Evolutionary conservation across 129 eudicot genomes (phyloP).

Genomic region (Solidago caesia): DNA sequence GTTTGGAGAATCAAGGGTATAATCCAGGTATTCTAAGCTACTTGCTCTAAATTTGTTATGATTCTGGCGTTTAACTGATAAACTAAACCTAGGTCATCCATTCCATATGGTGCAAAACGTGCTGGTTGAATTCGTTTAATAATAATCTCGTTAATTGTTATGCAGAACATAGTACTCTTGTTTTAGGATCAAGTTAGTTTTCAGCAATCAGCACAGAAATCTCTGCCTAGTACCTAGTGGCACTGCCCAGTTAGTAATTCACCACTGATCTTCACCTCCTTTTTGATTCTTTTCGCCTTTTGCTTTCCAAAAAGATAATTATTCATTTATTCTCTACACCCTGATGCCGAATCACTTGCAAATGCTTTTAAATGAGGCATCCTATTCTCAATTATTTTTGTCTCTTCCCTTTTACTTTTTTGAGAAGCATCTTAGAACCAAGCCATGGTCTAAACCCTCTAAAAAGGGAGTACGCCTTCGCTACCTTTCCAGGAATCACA

Average conservation of each 20-base stretch:
- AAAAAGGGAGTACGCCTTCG: slow-evolving; percentile 36
- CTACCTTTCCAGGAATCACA: slow-evolving; percentile 58
- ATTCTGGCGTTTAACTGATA: not conserved
- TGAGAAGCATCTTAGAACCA: slow-evolving; percentile 33
- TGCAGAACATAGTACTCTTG: not conserved
- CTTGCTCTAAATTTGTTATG: not conserved
- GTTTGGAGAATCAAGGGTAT: slow-evolving; percentile 99
- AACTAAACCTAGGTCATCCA: not conserved
- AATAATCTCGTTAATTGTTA: not conserved
- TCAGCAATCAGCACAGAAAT: too few relatives aligned
- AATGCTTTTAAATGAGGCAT: slow-evolving; percentile 27
- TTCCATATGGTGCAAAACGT: not conserved
- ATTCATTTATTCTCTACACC: slow-evolving; percentile 30
- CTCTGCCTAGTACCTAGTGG: too few relatives aligned
- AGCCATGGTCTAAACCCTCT: slow-evolving; percentile 30
- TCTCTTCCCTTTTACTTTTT: slow-evolving; percentile 32
- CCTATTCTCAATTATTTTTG: slow-evolving; percentile 38
- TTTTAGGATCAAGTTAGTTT: not conserved
- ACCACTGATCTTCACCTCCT: slow-evolving; percentile 16
- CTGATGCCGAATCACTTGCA: not conserved
- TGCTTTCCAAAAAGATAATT: slow-evolving; percentile 26
- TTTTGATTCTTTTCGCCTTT: slow-evolving; percentile 9
- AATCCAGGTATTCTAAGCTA: slow-evolving; percentile 64
- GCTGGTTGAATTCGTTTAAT: slow-evolving; percentile 4
- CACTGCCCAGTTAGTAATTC: not conserved